phyloP scores from a whole-genome alignment of 768 basidiomycete species.

The Pulveroboletus sp. region DNA sequence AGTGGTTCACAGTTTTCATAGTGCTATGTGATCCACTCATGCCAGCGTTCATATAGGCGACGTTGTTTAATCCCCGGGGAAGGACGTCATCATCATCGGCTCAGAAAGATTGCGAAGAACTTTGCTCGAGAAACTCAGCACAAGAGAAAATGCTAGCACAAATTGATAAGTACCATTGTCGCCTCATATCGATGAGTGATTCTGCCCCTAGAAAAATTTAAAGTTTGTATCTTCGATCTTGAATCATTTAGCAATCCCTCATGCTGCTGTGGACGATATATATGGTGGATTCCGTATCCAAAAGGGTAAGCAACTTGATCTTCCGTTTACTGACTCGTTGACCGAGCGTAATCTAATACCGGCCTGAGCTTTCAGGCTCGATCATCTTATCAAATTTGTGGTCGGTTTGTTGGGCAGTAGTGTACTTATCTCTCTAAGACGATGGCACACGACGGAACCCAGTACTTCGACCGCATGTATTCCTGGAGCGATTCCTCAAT shows the following conservation, averaged over 20 bases:
- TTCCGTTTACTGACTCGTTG: too few species aligned
- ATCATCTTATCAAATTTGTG: constrained; percentile 27
- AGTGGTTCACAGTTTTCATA: too few species aligned
- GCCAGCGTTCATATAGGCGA: neutral
- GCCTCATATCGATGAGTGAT: too few species aligned
- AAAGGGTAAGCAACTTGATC: constrained; percentile 19
- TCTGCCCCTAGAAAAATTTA: neutral
- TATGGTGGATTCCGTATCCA: constrained; percentile 36
- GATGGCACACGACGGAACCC: neutral
- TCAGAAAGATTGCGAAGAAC: neutral
- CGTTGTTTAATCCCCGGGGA: neutral
- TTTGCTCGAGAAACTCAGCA: neutral
- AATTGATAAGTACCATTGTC: too few species aligned
- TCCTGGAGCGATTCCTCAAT: neutral
- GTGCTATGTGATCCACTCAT: neutral
- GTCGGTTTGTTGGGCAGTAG: constrained; percentile 6
- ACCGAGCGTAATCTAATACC: neutral
- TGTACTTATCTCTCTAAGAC: neutral
- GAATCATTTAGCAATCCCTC: constrained; percentile 9
- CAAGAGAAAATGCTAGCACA: constrained; percentile 7
- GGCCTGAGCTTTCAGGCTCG: constrained; percentile 9
- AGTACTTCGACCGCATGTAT: neutral
- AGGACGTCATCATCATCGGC: neutral
- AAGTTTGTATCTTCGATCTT: neutral
- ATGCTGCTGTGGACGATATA: constrained; percentile 5